Conservation (phyloP, 805 yeast species). For the Kodamaea fukazawae region DNA sequence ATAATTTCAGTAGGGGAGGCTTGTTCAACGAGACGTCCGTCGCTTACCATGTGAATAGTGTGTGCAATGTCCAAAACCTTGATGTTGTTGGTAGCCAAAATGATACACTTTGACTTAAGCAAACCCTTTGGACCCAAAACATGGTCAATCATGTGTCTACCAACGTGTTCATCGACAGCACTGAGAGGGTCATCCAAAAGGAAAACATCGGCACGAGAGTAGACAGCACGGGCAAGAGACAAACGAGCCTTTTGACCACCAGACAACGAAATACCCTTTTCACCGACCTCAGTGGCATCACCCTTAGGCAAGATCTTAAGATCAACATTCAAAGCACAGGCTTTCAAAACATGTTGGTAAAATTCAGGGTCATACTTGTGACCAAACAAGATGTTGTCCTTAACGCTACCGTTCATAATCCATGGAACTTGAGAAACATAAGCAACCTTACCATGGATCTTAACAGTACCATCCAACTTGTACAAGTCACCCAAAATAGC, state of each 20-base stretch:
- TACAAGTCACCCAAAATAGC: conserved; percentile 80
- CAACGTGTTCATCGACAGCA: conserved; percentile 98
- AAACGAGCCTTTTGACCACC: conserved; percentile 98
- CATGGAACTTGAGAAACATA: conserved; percentile 94
- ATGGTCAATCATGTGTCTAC: conserved; percentile 75
- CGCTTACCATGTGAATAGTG: conserved; percentile 63
- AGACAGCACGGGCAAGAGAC: conserved; percentile 92
- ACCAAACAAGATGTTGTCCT: conserved; percentile 89
- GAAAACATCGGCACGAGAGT: conserved; percentile 89
- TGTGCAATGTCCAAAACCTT: conserved; percentile 77
- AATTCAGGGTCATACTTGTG: conserved; percentile 77
- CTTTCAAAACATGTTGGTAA: conserved; percentile 75
- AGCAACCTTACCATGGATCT: conserved; percentile 74
- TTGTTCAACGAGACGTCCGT: conserved; percentile 66
- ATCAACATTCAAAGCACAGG: conserved; percentile 85
- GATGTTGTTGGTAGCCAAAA: conserved; percentile 85
- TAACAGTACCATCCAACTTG: conserved; percentile 69
- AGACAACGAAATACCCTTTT: conserved; percentile 91
- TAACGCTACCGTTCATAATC: conserved; percentile 94
- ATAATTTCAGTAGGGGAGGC: conserved; percentile 58
- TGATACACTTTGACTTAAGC: conserved; percentile 66
- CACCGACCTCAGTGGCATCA: conserved; percentile 91
- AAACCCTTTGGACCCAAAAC: conserved; percentile 83
- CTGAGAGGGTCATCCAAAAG: conserved; percentile 88
- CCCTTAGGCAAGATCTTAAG: conserved; percentile 80